phyloP scores from a whole-genome alignment of 2,329 filamentous ascomycete genomes.

The Helotiales sp. region DNA sequence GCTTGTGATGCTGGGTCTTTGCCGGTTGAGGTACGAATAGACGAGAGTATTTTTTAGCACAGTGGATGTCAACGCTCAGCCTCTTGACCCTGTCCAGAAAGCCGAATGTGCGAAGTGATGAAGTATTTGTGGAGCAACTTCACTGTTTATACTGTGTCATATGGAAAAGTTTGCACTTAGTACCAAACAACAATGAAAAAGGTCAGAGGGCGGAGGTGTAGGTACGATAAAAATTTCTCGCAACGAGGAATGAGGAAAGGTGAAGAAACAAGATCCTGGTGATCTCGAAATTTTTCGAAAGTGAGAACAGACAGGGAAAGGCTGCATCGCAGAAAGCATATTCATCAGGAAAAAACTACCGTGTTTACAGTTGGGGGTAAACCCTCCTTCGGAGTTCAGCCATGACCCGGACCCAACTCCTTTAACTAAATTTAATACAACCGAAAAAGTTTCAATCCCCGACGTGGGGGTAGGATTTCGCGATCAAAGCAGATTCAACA shows the following conservation, averaged over 20 bases:
- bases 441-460: no score
- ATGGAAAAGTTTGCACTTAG: background rate
- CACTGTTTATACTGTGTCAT: background rate
- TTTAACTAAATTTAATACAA: no score
- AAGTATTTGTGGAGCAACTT: background rate
- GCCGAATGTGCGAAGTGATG: background rate
- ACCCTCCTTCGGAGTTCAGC: background rate
- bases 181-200: background rate
- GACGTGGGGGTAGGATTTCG: no score
- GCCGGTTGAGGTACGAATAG: background rate
- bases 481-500: background rate
- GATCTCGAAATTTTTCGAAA: background rate
- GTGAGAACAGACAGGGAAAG: background rate
- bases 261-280: background rate
- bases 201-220: background rate
- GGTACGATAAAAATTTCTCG: background rate
- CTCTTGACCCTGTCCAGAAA: background rate
- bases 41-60: background rate
- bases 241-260: background rate
- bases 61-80: background rate
- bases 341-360: no score
- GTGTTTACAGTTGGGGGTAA: background rate
- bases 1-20: background rate
- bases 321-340: background rate
- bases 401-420: background rate